Percentiles rank a stretch among this genome's conserved stretches.
These are phyloP conservation scores for Russula sp. DNA, from an alignment of 768 basidiomycete species.

Conservation along the genomic window DNA sequence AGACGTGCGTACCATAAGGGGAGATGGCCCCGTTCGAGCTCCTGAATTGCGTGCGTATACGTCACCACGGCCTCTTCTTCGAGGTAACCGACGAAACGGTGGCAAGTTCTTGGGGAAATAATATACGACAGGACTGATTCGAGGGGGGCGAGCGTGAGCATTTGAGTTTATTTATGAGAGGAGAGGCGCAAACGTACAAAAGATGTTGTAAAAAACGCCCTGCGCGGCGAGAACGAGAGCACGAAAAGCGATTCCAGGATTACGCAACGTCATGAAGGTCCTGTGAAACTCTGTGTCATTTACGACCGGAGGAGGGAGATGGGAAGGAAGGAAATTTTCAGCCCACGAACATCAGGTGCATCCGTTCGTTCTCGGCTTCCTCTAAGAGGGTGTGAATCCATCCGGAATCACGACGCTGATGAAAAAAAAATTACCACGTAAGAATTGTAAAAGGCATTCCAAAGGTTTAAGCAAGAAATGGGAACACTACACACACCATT, in stretches of 20 bases:
- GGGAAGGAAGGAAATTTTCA: constrained; percentile 1
- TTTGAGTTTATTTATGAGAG: neutral
- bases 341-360: constrained; percentile 77
- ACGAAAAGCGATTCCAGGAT: constrained; percentile 80
- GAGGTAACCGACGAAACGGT: constrained; percentile 87
- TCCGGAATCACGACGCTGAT: constrained; percentile 51
- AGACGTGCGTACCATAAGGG: constrained; percentile 63
- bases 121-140: constrained; percentile 70
- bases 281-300: constrained; percentile 41
- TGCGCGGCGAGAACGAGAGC: constrained; percentile 84
- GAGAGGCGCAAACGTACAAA: constrained; percentile 51
- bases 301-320: neutral
- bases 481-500: constrained; percentile 51
- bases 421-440: neutral
- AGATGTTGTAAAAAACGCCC: constrained; percentile 86
- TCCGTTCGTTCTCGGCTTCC: constrained; percentile 96
- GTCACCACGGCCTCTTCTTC: constrained; percentile 96
- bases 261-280: constrained; percentile 92
- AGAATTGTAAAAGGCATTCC: constrained; percentile 4
- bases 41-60: constrained; percentile 81
- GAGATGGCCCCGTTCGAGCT: constrained; percentile 76
- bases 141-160: neutral
- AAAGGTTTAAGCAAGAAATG: constrained; percentile 9
- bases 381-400: constrained; percentile 94
- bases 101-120: constrained; percentile 68